These are phyloP conservation scores for Wickerhamiella galacta DNA, from an alignment of 805 yeast genomes.

Conservation along the genomic window DNA sequence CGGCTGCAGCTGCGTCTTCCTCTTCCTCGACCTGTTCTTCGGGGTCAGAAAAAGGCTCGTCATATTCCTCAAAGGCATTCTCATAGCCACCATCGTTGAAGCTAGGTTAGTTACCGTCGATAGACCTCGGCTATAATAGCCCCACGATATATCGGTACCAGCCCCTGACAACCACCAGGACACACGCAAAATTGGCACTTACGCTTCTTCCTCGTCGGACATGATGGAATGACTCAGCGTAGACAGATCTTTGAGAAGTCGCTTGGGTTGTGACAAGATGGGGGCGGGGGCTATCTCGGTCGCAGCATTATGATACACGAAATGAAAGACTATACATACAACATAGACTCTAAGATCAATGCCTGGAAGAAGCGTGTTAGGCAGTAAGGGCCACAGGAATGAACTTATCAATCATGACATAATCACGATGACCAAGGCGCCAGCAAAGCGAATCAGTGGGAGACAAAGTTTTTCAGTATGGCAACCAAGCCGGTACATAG, in stretches of 20 bases:
- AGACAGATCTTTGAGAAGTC: background rate
- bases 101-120: constrained; percentile 13
- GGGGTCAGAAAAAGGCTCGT: constrained; percentile 64
- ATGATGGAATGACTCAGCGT: constrained; percentile 10
- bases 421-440: constrained; percentile 1
- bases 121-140: background rate
- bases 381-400: background rate
- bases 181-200: constrained; percentile 10
- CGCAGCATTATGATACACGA: too few relatives aligned
- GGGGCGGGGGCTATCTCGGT: too few relatives aligned
- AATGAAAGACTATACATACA: too few relatives aligned
- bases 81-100: constrained; percentile 34
- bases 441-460: background rate
- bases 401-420: background rate
- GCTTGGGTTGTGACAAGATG: too few relatives aligned
- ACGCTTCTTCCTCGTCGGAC: constrained; percentile 31
- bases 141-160: background rate
- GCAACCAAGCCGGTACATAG: constrained; percentile 22
- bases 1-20: constrained; percentile 29
- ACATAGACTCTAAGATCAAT: too few relatives aligned
- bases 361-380: background rate
- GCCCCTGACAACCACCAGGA: background rate
- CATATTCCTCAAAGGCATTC: constrained; percentile 57
- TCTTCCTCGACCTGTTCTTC: constrained; percentile 35
- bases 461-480: background rate